phyloP scores from a whole-genome alignment of 2,329 filamentous ascomycete species.

The Aspergillus sp. region DNA sequence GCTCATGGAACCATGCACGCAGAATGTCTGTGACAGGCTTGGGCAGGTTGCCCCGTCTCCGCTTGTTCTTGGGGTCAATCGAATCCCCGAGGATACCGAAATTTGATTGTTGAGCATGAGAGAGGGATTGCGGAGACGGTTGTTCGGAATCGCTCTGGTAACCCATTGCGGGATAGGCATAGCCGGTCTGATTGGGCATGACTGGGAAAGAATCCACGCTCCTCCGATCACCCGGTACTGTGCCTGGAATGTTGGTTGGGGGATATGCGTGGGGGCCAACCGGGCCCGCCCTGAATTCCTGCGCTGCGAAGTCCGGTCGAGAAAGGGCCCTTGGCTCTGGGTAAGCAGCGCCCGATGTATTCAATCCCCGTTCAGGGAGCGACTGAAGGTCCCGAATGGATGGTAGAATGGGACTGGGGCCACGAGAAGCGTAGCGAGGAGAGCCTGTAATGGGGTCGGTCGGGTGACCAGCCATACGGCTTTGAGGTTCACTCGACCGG shows the following conservation, averaged over 20 bases:
- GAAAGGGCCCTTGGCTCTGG: constrained; percentile 29
- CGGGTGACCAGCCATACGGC: constrained; percentile 16
- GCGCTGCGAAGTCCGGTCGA: constrained; percentile 29
- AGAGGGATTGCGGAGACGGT: constrained; percentile 31
- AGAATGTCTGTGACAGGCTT: constrained; percentile 85
- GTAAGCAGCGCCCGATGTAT: constrained; percentile 26
- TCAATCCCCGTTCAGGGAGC: constrained; percentile 31
- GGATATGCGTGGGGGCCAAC: constrained; percentile 12
- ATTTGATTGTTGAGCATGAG: constrained; percentile 37
- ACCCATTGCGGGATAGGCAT: constrained; percentile 30
- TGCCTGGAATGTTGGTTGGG: constrained; percentile 20
- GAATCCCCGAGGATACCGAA: constrained; percentile 43
- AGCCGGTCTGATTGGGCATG: constrained; percentile 32
- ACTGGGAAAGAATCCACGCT: constrained; percentile 27
- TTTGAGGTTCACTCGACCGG: constrained; percentile 21
- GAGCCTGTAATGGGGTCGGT: constrained; percentile 15
- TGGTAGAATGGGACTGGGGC: constrained; percentile 41
- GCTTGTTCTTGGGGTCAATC: constrained; percentile 48
- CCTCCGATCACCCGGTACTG: constrained; percentile 27
- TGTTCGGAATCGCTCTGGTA: constrained; percentile 39
- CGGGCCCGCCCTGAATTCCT: constrained; percentile 28
- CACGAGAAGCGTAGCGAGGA: constrained; percentile 30
- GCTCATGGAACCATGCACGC: constrained; percentile 75
- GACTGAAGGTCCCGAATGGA: constrained; percentile 41
- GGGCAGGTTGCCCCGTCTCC: constrained; percentile 80